Evolutionary conservation across 768 basidiomycete genomes (phyloP).

Genomic region (Leccinum rimulosum): DNA sequence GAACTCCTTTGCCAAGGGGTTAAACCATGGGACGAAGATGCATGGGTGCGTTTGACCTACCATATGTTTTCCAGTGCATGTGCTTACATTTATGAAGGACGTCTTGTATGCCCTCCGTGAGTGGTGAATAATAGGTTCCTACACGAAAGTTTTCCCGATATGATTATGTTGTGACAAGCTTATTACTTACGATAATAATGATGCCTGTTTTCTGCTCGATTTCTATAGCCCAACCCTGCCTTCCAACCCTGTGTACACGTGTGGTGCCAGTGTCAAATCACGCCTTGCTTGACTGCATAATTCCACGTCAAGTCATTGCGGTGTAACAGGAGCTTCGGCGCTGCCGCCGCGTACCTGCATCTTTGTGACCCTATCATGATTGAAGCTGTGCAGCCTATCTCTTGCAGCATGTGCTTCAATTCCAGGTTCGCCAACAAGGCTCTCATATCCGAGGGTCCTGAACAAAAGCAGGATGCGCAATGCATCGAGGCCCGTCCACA

Average conservation of each 20-base stretch:
- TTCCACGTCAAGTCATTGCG: not conserved
- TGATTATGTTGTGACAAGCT: not conserved
- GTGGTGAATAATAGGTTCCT: not conserved
- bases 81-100: conserved; percentile 10
- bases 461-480: not conserved
- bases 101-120: conserved; percentile 6
- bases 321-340: not conserved
- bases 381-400: not conserved
- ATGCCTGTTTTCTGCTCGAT: not conserved
- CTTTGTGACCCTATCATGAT: not conserved
- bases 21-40: conserved; percentile 47
- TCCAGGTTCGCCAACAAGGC: not conserved
- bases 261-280: not conserved
- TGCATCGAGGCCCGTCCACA: no score
- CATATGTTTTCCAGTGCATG: not conserved
- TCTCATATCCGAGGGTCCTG: not conserved
- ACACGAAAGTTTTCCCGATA: not conserved
- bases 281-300: not conserved
- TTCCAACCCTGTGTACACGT: not conserved
- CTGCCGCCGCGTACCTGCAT: not conserved
- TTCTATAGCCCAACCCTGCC: not conserved
- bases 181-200: not conserved
- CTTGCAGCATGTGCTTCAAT: not conserved
- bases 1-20: conserved; percentile 11
- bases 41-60: conserved; percentile 29